Conservation (phyloP, 2,329 filamentous ascomycete species). For the Fonsecaea multimorphosa region DNA sequence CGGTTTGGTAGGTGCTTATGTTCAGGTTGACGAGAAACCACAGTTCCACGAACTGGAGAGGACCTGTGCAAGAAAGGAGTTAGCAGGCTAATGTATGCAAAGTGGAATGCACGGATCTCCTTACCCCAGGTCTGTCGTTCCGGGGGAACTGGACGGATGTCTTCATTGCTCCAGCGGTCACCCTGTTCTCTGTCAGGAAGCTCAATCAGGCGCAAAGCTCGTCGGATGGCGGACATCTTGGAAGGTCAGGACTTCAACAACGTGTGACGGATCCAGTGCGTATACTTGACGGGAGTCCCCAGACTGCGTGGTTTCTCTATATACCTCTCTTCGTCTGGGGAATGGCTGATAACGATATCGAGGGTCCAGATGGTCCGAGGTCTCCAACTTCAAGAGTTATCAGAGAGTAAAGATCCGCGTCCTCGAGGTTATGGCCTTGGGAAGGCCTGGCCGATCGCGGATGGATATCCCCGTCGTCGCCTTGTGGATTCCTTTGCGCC, state of each 20-base stretch:
- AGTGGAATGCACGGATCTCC: slow-evolving; percentile 47
- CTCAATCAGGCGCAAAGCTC: slow-evolving; percentile 14
- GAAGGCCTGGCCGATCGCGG: slow-evolving; percentile 10
- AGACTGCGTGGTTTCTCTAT: slow-evolving; percentile 7
- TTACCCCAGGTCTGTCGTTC: slow-evolving; percentile 46
- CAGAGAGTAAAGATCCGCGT: background rate
- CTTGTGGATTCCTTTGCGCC: background rate
- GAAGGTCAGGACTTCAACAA: background rate
- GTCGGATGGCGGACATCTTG: slow-evolving; percentile 11
- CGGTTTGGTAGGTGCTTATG: slow-evolving; percentile 41
- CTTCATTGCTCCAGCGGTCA: slow-evolving; percentile 48
- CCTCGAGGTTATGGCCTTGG: background rate
- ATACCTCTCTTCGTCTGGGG: background rate
- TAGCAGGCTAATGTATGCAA: slow-evolving; percentile 44
- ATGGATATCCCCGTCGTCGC: slow-evolving; percentile 9
- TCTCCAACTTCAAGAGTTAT: background rate
- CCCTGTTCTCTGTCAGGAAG: slow-evolving; percentile 19
- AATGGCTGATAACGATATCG: slow-evolving; percentile 3
- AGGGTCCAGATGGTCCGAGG: background rate
- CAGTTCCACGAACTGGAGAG: slow-evolving; percentile 34
- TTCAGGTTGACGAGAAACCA: slow-evolving; percentile 51
- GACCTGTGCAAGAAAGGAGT: slow-evolving; percentile 11
- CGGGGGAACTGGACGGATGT: slow-evolving; percentile 50
- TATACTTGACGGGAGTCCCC: background rate
- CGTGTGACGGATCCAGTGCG: background rate